Evolutionary conservation across 2,329 filamentous ascomycete genomes (phyloP).

Genomic region (Alternaria sp.): DNA sequence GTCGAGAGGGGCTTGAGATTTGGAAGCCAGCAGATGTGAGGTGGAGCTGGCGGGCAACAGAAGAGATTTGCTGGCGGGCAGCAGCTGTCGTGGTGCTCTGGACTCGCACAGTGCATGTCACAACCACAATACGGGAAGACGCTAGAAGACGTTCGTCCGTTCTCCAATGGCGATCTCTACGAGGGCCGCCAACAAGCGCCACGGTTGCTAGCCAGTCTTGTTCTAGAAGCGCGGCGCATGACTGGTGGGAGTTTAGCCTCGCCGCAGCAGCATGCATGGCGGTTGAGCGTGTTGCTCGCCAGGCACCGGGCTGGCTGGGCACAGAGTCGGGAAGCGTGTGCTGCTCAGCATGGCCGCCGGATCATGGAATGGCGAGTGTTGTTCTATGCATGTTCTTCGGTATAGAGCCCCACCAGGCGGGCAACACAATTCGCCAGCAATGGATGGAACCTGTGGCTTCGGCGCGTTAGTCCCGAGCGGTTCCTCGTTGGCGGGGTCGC

Average conservation of each 20-base stretch:
- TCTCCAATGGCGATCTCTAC: constrained; percentile 4
- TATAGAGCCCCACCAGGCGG: constrained; percentile 7
- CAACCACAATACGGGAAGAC: constrained; percentile 18
- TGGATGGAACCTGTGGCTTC: constrained; percentile 13
- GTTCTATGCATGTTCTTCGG: constrained; percentile 21
- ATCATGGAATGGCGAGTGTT: neutral
- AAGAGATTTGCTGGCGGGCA: no score
- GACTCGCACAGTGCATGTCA: constrained; percentile 14
- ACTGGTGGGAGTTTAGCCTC: constrained; percentile 18
- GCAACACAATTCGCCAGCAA: constrained; percentile 5
- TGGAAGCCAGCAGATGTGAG: no score
- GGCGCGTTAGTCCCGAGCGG: constrained; percentile 17
- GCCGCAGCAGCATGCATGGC: neutral
- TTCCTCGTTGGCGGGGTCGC: constrained; percentile 19
- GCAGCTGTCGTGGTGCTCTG: constrained; percentile 8
- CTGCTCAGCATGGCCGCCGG: neutral
- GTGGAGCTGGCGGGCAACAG: no score
- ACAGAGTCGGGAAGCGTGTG: neutral
- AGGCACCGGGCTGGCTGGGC: constrained; percentile 8
- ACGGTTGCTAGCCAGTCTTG: constrained; percentile 15
- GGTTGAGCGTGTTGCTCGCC: constrained; percentile 6
- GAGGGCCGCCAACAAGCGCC: constrained; percentile 19
- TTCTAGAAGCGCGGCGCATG: constrained; percentile 16
- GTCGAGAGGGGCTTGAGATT: neutral
- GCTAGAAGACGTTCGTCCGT: constrained; percentile 15